phyloP scores from a whole-genome alignment of 116 monocot genomes.

The Trichopus zeylanicus region DNA sequence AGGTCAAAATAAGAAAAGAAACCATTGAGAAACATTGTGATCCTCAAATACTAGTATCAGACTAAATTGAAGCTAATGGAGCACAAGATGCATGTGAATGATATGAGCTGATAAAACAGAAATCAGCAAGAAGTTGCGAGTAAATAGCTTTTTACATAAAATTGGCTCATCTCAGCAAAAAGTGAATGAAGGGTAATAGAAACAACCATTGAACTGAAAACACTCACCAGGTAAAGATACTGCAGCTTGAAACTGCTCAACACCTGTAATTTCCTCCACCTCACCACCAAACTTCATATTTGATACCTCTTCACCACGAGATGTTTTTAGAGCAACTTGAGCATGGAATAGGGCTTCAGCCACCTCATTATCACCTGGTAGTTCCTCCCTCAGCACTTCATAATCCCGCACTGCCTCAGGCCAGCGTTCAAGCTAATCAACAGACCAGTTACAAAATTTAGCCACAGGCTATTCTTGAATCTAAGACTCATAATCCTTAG shows the following conservation, averaged over 20 bases:
- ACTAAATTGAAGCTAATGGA: neutral
- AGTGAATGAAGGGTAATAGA: neutral
- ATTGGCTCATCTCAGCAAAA: neutral
- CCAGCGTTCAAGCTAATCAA: conserved; percentile 72
- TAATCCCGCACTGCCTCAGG: conserved; percentile 71
- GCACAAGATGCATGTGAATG: neutral
- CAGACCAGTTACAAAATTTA: neutral
- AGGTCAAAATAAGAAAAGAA: too few relatives aligned
- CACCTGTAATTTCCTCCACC: conserved; percentile 43
- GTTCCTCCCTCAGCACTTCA: conserved; percentile 65
- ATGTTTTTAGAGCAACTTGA: conserved; percentile 62
- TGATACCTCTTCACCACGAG: conserved; percentile 65
- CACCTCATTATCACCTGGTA: conserved; percentile 61
- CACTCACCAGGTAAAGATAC: conserved; percentile 54
- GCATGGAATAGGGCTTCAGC: conserved; percentile 77
- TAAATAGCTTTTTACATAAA: too few relatives aligned
- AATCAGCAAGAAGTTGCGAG: too few relatives aligned
- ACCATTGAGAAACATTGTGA: too few relatives aligned
- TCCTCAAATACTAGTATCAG: too few relatives aligned
- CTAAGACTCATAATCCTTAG: neutral
- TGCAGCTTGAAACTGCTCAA: conserved; percentile 51
- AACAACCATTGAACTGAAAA: neutral
- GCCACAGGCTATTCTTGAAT: neutral
- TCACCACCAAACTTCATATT: conserved; percentile 84
- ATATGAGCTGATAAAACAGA: too few relatives aligned